phyloP scores from a whole-genome alignment of 768 basidiomycete genomes.

The Tulasnella sp. region DNA sequence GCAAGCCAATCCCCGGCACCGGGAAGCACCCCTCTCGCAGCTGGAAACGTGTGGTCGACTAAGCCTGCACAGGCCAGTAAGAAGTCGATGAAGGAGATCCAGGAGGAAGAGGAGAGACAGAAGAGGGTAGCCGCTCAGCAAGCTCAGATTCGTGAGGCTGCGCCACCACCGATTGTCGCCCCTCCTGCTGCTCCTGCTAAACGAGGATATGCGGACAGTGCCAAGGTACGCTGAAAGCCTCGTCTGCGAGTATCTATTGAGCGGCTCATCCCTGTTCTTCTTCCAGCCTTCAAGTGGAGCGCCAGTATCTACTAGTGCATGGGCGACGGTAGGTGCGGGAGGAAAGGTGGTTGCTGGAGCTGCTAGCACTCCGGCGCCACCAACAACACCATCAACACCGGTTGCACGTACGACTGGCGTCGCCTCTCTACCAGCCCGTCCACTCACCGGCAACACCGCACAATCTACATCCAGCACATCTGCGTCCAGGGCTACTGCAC shows the following conservation, averaged over 20 bases:
- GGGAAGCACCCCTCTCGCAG: slow-evolving; percentile 20
- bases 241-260: slow-evolving; percentile 8
- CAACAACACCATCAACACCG: slow-evolving; percentile 29
- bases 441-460: slow-evolving; percentile 26
- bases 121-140: slow-evolving; percentile 59
- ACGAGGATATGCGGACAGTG: slow-evolving; percentile 70
- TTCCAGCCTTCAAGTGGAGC: slow-evolving; percentile 18
- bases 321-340: slow-evolving; percentile 78
- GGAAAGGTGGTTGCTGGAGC: slow-evolving; percentile 41
- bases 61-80: slow-evolving; percentile 45
- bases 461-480: neutral
- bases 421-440: slow-evolving; percentile 30
- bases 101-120: slow-evolving; percentile 88
- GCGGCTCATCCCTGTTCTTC: neutral
- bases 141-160: slow-evolving; percentile 29
- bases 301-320: slow-evolving; percentile 35
- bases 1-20: slow-evolving; percentile 27
- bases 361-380: slow-evolving; percentile 26
- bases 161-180: neutral
- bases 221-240: slow-evolving; percentile 28
- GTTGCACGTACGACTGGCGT: slow-evolving; percentile 30
- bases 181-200: slow-evolving; percentile 30
- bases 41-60: slow-evolving; percentile 55
- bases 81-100: slow-evolving; percentile 98
- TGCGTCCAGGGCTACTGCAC: slow-evolving; percentile 14